Evolutionary conservation across 2,329 filamentous ascomycete genomes (phyloP).

Genomic region (Pyricularia pennisetigena): DNA sequence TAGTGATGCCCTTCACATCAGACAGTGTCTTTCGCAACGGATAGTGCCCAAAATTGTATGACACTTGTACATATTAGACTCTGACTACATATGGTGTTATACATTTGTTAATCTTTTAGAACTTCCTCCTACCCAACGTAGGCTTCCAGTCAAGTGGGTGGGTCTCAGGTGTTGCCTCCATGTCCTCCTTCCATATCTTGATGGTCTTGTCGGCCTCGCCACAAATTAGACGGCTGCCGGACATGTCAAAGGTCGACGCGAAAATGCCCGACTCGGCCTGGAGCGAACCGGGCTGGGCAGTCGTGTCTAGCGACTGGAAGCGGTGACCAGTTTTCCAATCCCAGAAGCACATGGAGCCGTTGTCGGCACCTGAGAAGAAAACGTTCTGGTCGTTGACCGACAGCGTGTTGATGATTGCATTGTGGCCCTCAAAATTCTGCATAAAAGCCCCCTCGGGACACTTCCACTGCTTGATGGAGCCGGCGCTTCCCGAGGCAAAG

Average conservation of each 20-base stretch:
- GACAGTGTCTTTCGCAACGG: neutral
- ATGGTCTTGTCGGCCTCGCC: slow-evolving; percentile 98
- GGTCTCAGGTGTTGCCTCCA: slow-evolving; percentile 79
- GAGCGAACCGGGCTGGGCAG: slow-evolving; percentile 85
- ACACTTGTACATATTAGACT: neutral
- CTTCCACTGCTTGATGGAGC: slow-evolving; percentile 98
- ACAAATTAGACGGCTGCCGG: slow-evolving; percentile 79
- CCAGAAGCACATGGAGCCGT: slow-evolving; percentile 95
- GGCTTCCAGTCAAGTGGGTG: slow-evolving; percentile 93
- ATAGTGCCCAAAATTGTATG: neutral
- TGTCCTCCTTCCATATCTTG: slow-evolving; percentile 95
- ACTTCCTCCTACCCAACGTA: slow-evolving; percentile 67
- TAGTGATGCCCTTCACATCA: neutral
- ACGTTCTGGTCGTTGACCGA: slow-evolving; percentile 93
- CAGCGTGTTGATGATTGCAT: slow-evolving; percentile 90
- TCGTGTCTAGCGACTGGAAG: slow-evolving; percentile 83
- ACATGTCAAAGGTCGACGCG: slow-evolving; percentile 85
- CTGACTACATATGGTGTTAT: neutral
- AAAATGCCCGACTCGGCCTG: slow-evolving; percentile 94
- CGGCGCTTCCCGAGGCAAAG: slow-evolving; percentile 84
- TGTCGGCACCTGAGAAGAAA: slow-evolving; percentile 88
- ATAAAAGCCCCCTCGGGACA: slow-evolving; percentile 97
- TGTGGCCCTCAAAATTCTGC: slow-evolving; percentile 97
- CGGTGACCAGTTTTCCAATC: slow-evolving; percentile 96
- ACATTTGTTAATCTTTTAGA: slow-evolving; percentile 29